Conservation (phyloP, 768 basidiomycete genomes). For the Royoungia palumana region DNA sequence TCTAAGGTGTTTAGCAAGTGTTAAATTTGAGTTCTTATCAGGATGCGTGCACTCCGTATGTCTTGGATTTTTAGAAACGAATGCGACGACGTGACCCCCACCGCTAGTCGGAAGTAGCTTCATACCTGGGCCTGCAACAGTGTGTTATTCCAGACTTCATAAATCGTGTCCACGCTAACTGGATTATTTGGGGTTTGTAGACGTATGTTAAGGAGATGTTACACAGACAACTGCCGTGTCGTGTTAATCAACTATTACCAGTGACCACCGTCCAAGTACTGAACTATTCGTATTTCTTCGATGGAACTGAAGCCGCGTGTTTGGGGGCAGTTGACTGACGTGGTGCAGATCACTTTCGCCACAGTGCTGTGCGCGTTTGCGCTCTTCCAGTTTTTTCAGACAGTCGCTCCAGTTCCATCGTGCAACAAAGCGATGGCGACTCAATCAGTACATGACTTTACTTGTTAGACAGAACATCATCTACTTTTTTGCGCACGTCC, state of each 20-base stretch:
- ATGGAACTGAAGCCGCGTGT: neutral
- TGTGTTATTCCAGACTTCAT: neutral
- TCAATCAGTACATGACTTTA: no score
- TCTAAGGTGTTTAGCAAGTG: no score
- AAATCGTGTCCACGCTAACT: neutral
- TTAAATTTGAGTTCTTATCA: neutral
- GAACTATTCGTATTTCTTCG: neutral
- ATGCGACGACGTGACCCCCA: neutral
- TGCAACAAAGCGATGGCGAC: neutral
- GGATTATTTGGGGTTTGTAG: neutral
- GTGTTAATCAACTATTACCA: neutral
- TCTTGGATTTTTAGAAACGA: neutral
- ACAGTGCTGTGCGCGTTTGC: neutral
- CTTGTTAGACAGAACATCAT: no score
- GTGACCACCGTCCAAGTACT: neutral
- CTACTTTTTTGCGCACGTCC: no score
- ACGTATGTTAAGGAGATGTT: neutral
- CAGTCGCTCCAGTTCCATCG: neutral
- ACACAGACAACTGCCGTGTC: no score
- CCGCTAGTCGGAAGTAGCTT: slow-evolving; percentile 7
- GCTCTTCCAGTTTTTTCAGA: neutral
- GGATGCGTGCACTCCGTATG: neutral
- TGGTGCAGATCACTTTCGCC: neutral
- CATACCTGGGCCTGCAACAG: neutral
- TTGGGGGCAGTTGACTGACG: neutral